Base-by-base conservation (phyloP, 2,329 filamentous ascomycete genomes). In the Neopestalotiopsis rosae region DNA sequence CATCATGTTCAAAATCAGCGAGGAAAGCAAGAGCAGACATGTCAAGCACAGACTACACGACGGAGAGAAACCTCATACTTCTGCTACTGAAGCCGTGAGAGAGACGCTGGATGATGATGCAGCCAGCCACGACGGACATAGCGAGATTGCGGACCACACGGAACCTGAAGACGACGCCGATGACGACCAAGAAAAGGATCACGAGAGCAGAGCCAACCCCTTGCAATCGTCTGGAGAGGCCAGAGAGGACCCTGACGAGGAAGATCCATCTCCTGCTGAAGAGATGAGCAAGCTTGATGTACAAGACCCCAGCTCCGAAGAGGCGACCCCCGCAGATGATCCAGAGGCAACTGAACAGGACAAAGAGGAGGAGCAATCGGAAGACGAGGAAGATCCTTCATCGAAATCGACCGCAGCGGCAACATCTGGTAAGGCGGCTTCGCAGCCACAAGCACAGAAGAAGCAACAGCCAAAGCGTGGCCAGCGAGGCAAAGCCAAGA, bases 1-100 rank as follows among this genome's bases (percentile, higher is more conserved):
- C 1, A 87, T 97, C 59, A 86, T 97, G 80, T 99, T 97, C 80
- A 91, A 90, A 75, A 91, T 98, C 66, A 97, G 94, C 75, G 93
- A 97, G 68, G 92, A 95, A 75, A 97, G 94, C 81, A 93, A 94
- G 78, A 87, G 86, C 4, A 92, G 90, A 68, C 95, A 98, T 79
- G 86, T 90, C 57, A 95, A 93, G 78, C 92, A 97, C 78, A 86
- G 91, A 67, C 75, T 83, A 38, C 79, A 81, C 40, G 79, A 78
- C 62, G 68, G 65, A 32, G 42, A 70, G 17, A 62, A 65, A 42
- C 40, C 68, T 42, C 63, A 67, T 45, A 28, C 67, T 7, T 9
- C 32, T 17, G 59, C 12, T 20, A 3, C 59, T 7, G 59, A 62
- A 4, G 32, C 30, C 4, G 10, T 5, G 17, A 40, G 12, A 34